Percentiles rank a stretch among this genome's conserved stretches.
Evolutionary conservation across 2,329 filamentous ascomycete species (phyloP).

Genomic region (Pyricularia pennisetigena): DNA sequence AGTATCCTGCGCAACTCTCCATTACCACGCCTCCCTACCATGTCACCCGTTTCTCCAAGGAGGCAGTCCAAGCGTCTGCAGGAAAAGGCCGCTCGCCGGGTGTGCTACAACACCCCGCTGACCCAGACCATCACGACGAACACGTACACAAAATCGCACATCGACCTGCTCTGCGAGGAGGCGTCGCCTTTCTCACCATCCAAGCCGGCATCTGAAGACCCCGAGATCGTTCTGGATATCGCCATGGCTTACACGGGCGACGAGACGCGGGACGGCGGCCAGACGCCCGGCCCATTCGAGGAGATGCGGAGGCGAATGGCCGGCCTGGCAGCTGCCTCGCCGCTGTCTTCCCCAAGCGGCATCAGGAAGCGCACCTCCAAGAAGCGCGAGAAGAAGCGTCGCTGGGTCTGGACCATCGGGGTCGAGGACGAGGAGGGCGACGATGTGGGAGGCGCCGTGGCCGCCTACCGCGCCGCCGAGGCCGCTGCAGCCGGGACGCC

Average conservation of each 20-base stretch:
- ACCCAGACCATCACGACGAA: slow-evolving; percentile 55
- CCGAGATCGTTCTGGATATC: slow-evolving; percentile 30
- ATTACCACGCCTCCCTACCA: slow-evolving; percentile 40
- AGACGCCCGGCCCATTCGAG: slow-evolving; percentile 54
- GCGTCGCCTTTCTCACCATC: slow-evolving; percentile 36
- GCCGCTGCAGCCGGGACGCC: slow-evolving; percentile 7
- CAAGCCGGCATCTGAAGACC: slow-evolving; percentile 17
- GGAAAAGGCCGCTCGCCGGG: slow-evolving; percentile 43
- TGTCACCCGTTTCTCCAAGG: slow-evolving; percentile 40
- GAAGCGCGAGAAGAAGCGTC: slow-evolving; percentile 53
- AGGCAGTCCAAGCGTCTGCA: slow-evolving; percentile 44
- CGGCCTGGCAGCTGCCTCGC: slow-evolving; percentile 30
- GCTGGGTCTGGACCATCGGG: slow-evolving; percentile 58
- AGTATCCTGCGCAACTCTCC: slow-evolving; percentile 60
- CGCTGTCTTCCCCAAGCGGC: slow-evolving; percentile 29
- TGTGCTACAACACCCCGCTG: slow-evolving; percentile 53
- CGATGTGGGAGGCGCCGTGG: slow-evolving; percentile 20
- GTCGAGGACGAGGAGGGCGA: slow-evolving; percentile 32
- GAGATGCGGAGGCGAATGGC: slow-evolving; percentile 51
- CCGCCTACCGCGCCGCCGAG: slow-evolving; percentile 13
- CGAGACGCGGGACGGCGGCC: slow-evolving; percentile 49
- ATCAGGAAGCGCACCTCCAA: slow-evolving; percentile 43
- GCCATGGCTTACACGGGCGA: slow-evolving; percentile 41
- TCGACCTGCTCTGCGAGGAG: slow-evolving; percentile 52
- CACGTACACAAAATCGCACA: slow-evolving; percentile 52